Conservation (phyloP, 371 early-diverging fungal genomes). For the Syncephalastrum monosporum region DNA sequence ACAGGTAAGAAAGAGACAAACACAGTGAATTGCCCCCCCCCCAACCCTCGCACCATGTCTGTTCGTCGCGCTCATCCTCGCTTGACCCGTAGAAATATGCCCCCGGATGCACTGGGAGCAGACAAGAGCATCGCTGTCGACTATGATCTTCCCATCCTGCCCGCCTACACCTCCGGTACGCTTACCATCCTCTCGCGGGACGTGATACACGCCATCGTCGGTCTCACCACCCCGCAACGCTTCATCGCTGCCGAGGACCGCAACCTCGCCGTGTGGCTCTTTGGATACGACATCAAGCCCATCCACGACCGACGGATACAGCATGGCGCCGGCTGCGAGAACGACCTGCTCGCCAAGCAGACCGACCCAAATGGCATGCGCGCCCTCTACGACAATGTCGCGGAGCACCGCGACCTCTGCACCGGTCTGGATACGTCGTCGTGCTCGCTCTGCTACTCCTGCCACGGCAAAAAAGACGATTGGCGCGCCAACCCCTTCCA, state of each 20-base stretch:
- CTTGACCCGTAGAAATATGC: constrained; percentile 40
- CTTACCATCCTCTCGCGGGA: constrained; percentile 56
- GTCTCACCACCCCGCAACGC: constrained; percentile 39
- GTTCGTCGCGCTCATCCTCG: too few relatives aligned
- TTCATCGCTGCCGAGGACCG: constrained; percentile 52
- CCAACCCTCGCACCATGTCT: too few relatives aligned
- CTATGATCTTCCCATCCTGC: constrained; percentile 55
- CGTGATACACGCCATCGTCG: constrained; percentile 43
- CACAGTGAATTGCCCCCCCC: too few relatives aligned
- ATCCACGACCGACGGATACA: constrained; percentile 61
- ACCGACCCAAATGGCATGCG: constrained; percentile 21
- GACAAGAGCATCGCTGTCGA: constrained; percentile 21
- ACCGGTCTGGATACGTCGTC: constrained; percentile 17
- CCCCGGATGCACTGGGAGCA: constrained; percentile 18
- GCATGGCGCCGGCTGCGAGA: constrained; percentile 52
- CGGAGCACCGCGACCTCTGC: constrained; percentile 31
- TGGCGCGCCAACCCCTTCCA: constrained; percentile 38
- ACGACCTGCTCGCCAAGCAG: constrained; percentile 57
- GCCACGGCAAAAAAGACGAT: constrained; percentile 48
- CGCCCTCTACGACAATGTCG: constrained; percentile 51
- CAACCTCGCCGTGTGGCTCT: constrained; percentile 60
- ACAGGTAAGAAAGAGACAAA: constrained; percentile 39
- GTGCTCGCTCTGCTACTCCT: constrained; percentile 62
- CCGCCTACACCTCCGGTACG: constrained; percentile 55
- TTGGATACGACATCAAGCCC: constrained; percentile 52